phyloP scores from a whole-genome alignment of 2,329 filamentous ascomycete genomes.

The Colletotrichum brevisporum region DNA sequence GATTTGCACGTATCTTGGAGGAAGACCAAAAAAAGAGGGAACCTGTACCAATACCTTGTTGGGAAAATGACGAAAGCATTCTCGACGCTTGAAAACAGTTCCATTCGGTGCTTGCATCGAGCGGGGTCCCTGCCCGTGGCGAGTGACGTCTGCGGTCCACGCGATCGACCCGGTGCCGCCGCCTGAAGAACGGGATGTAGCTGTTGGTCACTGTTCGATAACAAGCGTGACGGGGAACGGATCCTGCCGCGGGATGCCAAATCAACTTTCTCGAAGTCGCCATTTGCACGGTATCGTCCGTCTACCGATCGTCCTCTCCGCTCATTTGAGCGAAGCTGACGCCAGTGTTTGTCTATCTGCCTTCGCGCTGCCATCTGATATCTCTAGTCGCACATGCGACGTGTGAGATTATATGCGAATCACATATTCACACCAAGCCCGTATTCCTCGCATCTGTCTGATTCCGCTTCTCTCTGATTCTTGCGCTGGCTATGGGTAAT shows the following conservation, averaged over 20 bases:
- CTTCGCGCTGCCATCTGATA: background rate
- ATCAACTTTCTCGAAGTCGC: too few relatives aligned
- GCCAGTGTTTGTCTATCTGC: too few relatives aligned
- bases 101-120: background rate
- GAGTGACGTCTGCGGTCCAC: too few relatives aligned
- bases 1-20: slow-evolving; percentile 1
- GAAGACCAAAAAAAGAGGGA: slow-evolving; percentile 1
- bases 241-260: too few relatives aligned
- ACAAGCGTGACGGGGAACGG: too few relatives aligned
- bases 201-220: too few relatives aligned
- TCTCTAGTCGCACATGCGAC: background rate
- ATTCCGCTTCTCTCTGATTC: slow-evolving; percentile 4
- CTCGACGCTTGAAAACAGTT: background rate
- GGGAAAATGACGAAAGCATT: slow-evolving; percentile 12
- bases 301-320: too few relatives aligned
- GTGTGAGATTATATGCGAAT: too few relatives aligned
- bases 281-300: too few relatives aligned
- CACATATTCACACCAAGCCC: background rate
- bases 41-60: slow-evolving; percentile 32
- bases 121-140: too few relatives aligned
- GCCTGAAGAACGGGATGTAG: background rate
- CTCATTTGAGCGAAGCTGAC: too few relatives aligned
- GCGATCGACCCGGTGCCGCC: background rate
- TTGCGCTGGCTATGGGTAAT: background rate
- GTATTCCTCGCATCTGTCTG: background rate